Evolutionary conservation across 1,284 basidiomycete genomes (phyloP).

Genomic region (Ceratobasidium sp.): DNA sequence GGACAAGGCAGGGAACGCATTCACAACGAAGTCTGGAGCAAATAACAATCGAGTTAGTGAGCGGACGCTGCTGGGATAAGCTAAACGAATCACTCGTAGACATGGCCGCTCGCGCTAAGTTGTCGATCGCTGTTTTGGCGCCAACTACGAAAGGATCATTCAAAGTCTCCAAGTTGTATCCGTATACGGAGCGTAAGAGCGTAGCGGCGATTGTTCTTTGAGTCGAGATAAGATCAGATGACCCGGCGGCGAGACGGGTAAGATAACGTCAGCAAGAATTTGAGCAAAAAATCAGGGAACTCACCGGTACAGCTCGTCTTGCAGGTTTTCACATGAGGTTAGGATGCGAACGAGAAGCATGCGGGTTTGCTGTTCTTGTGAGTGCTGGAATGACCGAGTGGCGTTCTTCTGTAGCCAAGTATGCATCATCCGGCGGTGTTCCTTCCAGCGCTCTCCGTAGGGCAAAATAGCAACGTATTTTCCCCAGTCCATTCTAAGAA

Average conservation of each 20-base stretch:
- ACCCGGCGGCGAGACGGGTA: too few relatives aligned
- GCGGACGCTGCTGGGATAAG: too few relatives aligned
- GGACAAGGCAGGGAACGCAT: conserved; percentile 1
- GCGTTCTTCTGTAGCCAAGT: conserved; percentile 20
- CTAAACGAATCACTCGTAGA: background rate
- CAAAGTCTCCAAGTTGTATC: background rate
- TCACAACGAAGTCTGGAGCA: conserved; percentile 32
- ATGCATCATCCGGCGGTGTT: conserved; percentile 7
- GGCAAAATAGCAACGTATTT: background rate
- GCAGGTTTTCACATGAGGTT: background rate
- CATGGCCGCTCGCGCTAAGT: background rate
- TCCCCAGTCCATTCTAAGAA: background rate
- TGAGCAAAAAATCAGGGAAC: background rate
- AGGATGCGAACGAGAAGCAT: conserved; percentile 16
- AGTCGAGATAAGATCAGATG: background rate
- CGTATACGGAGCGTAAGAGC: background rate
- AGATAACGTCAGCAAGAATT: too few relatives aligned
- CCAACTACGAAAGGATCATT: conserved; percentile 25
- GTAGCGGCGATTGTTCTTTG: conserved; percentile 31
- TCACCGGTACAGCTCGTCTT: background rate
- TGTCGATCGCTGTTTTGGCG: background rate
- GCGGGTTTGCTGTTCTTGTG: conserved; percentile 9
- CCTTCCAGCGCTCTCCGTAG: conserved; percentile 29
- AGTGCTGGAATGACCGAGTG: background rate
- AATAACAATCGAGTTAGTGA: too few relatives aligned